These are phyloP conservation scores for Arxiozyma heterogenica DNA, from an alignment of 1,139 yeast genomes.

Conservation along the genomic window DNA sequence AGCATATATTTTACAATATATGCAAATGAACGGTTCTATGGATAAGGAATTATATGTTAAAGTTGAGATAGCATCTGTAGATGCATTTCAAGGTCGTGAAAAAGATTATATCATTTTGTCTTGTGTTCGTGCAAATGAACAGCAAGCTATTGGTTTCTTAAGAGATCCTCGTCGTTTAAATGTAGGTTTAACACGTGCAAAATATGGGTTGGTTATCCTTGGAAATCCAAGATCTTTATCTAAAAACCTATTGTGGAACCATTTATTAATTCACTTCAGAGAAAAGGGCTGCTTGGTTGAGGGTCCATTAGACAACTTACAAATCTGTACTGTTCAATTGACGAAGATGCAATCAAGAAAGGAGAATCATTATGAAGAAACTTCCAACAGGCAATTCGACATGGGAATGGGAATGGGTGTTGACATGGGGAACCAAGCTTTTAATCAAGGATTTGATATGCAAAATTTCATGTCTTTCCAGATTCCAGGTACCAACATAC, in stretches of 20 bases:
- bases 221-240: conserved; percentile 81
- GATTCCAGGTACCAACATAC: conserved; percentile 15
- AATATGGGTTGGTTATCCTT: conserved; percentile 68
- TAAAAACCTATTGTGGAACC: conserved; percentile 70
- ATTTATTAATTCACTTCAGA: conserved; percentile 65
- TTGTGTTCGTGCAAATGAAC: conserved; percentile 86
- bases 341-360: conserved; percentile 28
- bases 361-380: conserved; percentile 1
- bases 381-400: conserved; percentile 10
- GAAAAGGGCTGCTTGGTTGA: conserved; percentile 85
- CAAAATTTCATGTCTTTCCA: conserved; percentile 35
- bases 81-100: conserved; percentile 95
- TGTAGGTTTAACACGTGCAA: conserved; percentile 88
- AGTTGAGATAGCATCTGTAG: conserved; percentile 87
- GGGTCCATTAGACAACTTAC: conserved; percentile 79
- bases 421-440: conserved; percentile 17
- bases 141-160: conserved; percentile 75
- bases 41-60: conserved; percentile 57
- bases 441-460: conserved; percentile 37
- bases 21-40: conserved; percentile 64
- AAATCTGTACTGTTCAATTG: conserved; percentile 60
- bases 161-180: conserved; percentile 85
- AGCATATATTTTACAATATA: conserved; percentile 69
- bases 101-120: conserved; percentile 82
- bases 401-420: conserved; percentile 14